Evolutionary conservation across 176 grass and related monocot species (phyloP).

Genomic region (Hsuehochloa calcarea): DNA sequence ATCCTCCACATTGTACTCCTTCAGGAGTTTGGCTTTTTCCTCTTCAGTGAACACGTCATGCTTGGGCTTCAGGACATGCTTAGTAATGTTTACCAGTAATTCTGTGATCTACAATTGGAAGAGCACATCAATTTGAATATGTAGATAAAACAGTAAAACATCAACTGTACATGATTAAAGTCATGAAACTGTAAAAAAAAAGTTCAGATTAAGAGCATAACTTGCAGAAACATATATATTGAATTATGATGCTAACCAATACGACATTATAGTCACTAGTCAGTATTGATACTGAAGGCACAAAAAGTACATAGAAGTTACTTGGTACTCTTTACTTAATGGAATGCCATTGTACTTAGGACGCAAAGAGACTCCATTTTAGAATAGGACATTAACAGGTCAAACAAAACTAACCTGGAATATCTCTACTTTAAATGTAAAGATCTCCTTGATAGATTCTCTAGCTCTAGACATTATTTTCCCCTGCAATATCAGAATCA

Average conservation of each 20-base stretch:
- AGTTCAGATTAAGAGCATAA: neutral
- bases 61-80: constrained; percentile 77
- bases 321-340: neutral
- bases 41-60: constrained; percentile 65
- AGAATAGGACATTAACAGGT: neutral
- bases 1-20: constrained; percentile 57
- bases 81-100: constrained; percentile 85
- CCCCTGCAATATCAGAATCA: constrained; percentile 65
- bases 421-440: constrained; percentile 63
- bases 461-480: constrained; percentile 61
- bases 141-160: constrained; percentile 18
- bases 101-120: constrained; percentile 63
- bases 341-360: neutral
- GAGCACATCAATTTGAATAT: constrained; percentile 21
- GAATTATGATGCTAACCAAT: constrained; percentile 20
- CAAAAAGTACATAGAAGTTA: neutral
- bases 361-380: neutral
- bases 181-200: neutral
- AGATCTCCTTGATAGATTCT: constrained; percentile 69
- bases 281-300: neutral
- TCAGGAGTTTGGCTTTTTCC: constrained; percentile 68
- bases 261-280: neutral
- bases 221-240: neutral
- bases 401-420: constrained; percentile 57
- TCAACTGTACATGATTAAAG: neutral